These are phyloP conservation scores for maize (Zea mays) DNA, from an alignment of 176 grass and related monocot genomes.

Conservation along the genomic window DNA sequence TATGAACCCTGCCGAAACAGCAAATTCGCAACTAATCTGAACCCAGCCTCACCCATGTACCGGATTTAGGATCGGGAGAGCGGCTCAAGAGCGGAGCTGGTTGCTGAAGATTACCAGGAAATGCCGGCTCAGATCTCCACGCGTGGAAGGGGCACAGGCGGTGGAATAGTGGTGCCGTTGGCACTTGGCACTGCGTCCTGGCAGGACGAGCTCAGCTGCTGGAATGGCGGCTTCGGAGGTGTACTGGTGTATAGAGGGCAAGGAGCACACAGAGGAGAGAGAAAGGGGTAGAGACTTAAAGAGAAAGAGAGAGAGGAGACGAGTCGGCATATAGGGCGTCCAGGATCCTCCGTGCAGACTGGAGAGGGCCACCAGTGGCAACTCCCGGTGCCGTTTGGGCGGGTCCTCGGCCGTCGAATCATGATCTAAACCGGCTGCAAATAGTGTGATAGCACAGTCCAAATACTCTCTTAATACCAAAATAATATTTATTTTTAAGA, in stretches of 20 bases:
- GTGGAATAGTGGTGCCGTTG: not conserved
- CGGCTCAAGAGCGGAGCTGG: not conserved
- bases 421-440: not conserved
- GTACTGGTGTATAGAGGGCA: not conserved
- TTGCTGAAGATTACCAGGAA: conserved; percentile 36
- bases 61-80: conserved; percentile 15
- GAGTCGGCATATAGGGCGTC: conserved; percentile 41
- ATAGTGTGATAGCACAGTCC: too few relatives aligned
- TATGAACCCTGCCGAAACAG: not conserved
- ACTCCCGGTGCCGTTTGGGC: not conserved
- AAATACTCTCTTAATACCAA: too few relatives aligned
- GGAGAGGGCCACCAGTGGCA: not conserved
- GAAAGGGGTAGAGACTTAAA: not conserved
- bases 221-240: conserved; percentile 33
- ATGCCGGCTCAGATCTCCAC: conserved; percentile 40
- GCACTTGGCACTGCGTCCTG: not conserved
- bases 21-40: not conserved
- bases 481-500: too few relatives aligned
- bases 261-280: conserved; percentile 7
- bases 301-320: conserved; percentile 14
- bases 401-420: not conserved
- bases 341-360: conserved; percentile 37
- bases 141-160: not conserved
- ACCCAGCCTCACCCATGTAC: not conserved
- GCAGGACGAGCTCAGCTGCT: conserved; percentile 11